Evolutionary conservation across 23 red algal genomes (phyloP), one percentile per base, ranked within the genome.

Genomic region (Gracilaria domingensis): DNA sequence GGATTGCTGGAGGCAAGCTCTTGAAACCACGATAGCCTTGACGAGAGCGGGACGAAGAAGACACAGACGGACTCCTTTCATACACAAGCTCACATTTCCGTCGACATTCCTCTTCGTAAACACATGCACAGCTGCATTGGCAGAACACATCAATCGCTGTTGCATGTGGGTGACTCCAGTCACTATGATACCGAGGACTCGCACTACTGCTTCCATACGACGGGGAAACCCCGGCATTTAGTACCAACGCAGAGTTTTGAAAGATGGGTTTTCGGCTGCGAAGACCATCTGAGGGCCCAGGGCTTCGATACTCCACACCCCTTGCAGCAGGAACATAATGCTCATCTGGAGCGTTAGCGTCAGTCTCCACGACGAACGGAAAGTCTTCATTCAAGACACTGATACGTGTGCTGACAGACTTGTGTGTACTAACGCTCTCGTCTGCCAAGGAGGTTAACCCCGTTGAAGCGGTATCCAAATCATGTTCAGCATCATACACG

Each of bases 61-160:
- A 90, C 36, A 78, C 87, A 0, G 87, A 90, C 8, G 87, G 57
- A 57, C 87, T 90, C 37, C 87, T 70, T 50, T 74, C 87, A 47
- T 90, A 90, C 12, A 79, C 23, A 13, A 90, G 55, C 11, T 90
- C 87, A 74, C 89, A 92, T 39, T 58, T 71, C 49, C 80, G 50
- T 34, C 89, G 59, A 55, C 89, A 92, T 66, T 84, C 79, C 42
- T 92, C 89, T 61, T 92, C 89, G 79, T 92, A 92, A 28, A 92
- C 80, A 64, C 89, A 92, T 6, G 60, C 82, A 57, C 89, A 92
- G 30, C 66, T 75, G 79, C 89, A 92, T 65, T 92, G 89, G 25
- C 89, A 92, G 38, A 66, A 92, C 32, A 92, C 89, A 60, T 92
- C 89, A 77, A 92, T 83, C 39, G 67, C 79, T 8, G 89, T 92